Conservation (phyloP, 2,329 filamentous ascomycete genomes). For the Phoma sp. region DNA sequence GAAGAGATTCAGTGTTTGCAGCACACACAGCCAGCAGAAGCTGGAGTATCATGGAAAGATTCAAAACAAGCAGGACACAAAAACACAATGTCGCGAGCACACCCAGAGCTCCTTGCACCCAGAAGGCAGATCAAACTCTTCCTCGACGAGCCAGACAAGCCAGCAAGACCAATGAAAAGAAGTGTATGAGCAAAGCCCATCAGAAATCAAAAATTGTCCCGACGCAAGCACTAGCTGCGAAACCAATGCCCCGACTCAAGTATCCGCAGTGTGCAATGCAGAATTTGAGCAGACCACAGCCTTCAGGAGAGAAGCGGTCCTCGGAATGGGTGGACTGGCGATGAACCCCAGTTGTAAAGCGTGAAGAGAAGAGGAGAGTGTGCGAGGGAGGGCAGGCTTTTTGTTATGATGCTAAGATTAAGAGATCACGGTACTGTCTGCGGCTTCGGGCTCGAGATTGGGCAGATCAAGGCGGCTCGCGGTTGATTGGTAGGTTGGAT, state of each 20-base stretch:
- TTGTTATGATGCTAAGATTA: not conserved
- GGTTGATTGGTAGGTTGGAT: not conserved
- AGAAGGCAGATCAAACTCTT: not conserved
- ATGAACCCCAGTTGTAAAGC: not conserved
- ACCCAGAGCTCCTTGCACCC: not conserved
- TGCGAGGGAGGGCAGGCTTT: not conserved
- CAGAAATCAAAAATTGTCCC: not conserved
- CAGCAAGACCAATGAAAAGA: not conserved
- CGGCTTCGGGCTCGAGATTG: not conserved
- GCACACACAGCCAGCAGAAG: too few species aligned
- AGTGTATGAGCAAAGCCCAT: not conserved
- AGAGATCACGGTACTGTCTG: not conserved
- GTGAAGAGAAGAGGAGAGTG: not conserved
- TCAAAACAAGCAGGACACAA: not conserved
- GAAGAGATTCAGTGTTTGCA: too few species aligned
- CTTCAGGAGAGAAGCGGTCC: not conserved
- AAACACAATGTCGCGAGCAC: not conserved
- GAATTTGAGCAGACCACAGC: not conserved
- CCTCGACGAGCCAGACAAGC: not conserved
- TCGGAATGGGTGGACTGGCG: not conserved
- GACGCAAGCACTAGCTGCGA: not conserved
- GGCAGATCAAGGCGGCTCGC: not conserved
- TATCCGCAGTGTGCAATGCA: not conserved
- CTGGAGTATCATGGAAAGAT: too few species aligned
- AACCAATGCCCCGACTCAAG: not conserved